Base-by-base conservation (phyloP, 768 basidiomycete species). In the Hebeloma cylindrosporum region DNA sequence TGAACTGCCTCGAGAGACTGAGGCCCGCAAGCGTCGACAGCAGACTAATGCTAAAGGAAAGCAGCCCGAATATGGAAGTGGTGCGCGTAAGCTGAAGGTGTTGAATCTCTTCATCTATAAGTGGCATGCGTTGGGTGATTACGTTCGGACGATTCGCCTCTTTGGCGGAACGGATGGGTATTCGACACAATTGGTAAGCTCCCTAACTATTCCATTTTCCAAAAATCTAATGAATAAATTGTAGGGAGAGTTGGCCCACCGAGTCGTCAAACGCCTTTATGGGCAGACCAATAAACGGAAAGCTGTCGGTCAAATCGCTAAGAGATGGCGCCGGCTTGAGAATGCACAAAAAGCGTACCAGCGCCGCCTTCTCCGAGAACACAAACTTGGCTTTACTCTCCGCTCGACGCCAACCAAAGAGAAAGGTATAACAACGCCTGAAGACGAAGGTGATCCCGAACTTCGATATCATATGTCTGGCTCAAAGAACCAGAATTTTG, bases 1-100 rank as follows among this genome's bases (percentile, higher is more conserved):
- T 0, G 66, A 72, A 5, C 58, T 71, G 2, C 62, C 64, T 0
- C 13, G 14, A 0, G 70, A 73, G 35, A 52, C 53, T 9, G 62
- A 57, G 7, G 62, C 61, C 0, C 48, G 59, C 0, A 33, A 50
- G 0, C 52, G 58, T 3, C 54, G 53, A 0, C 32, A 54, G 26
- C 48, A 47, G 18, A 35, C 26, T 37, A 59, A 51, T 31, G 47
- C n/a, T 7, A 16, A 32, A 27, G 7, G 9, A 37, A 43, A 39
- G 11, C 41, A 28, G 14, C 25, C n/a, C n/a, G n/a, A 39, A 2
- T 21, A 23, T 3, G 22, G 5, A 29, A n/a, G n/a, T n/a, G n/a
- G n/a, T n/a, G n/a, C n/a, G n/a, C n/a, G n/a, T n/a, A 30, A 49
- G 10, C 11, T 41, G 26, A 50, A 48, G n/a, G 17, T 16, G 5